These are phyloP conservation scores for Boeremia lycopersici DNA, from an alignment of 2,329 filamentous ascomycete species.

Conservation along the genomic window DNA sequence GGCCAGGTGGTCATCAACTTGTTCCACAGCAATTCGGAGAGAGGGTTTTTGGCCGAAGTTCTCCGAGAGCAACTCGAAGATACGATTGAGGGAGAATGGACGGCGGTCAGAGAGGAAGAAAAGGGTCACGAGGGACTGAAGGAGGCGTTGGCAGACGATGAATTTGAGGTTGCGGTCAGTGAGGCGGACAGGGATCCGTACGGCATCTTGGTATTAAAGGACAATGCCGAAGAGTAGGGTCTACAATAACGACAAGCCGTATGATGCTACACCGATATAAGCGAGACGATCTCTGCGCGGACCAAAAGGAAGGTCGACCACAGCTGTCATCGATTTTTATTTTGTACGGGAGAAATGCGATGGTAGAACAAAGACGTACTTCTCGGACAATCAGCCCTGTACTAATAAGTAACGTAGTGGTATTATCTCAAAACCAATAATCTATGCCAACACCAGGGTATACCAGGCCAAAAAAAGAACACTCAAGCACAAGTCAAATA, in stretches of 20 bases:
- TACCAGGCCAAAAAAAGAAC: background rate
- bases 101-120: constrained; percentile 51
- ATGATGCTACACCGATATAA: background rate
- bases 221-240: constrained; percentile 21
- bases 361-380: background rate
- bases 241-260: background rate
- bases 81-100: constrained; percentile 64
- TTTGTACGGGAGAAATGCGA: too few species aligned
- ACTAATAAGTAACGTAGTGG: background rate
- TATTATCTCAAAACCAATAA: background rate
- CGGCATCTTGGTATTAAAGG: constrained; percentile 61
- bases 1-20: constrained; percentile 82
- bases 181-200: constrained; percentile 86
- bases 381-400: background rate
- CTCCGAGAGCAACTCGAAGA: constrained; percentile 70
- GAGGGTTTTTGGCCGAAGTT: constrained; percentile 76
- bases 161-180: constrained; percentile 74
- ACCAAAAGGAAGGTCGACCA: background rate
- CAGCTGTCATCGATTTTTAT: background rate
- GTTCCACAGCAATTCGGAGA: constrained; percentile 93
- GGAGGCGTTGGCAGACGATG: constrained; percentile 59
- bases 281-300: background rate
- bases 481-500: background rate
- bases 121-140: constrained; percentile 50
- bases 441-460: constrained; percentile 1